Evolutionary conservation across 129 eudicot species (phyloP).

Genomic region (Dittrichia graveolens): DNA sequence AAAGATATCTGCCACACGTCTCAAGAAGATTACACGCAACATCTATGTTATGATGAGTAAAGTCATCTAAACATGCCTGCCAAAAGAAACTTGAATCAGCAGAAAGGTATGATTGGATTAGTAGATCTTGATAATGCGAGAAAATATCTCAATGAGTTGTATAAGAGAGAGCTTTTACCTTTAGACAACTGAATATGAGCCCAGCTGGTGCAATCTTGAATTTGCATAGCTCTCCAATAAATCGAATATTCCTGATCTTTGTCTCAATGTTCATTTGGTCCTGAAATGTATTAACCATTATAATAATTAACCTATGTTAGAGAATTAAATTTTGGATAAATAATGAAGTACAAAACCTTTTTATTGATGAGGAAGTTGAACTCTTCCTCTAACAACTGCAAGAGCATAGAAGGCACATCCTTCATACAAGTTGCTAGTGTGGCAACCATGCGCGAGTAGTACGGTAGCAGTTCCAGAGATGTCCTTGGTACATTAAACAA

Average conservation of each 20-base stretch:
- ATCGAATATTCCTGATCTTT: slow-evolving; percentile 88
- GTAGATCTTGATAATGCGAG: slow-evolving; percentile 3
- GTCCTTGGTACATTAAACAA: slow-evolving; percentile 95
- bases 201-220: slow-evolving; percentile 90
- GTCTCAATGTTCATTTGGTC: slow-evolving; percentile 99
- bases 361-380: slow-evolving; percentile 78
- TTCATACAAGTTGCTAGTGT: slow-evolving; percentile 94
- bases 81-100: slow-evolving; percentile 17
- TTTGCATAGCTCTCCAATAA: slow-evolving; percentile 97
- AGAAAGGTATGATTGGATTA: neutral
- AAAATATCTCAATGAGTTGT: neutral
- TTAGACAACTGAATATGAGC: slow-evolving; percentile 83
- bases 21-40: slow-evolving; percentile 99
- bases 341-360: slow-evolving; percentile 52
- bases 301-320: slow-evolving; percentile 2
- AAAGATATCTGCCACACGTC: slow-evolving; percentile 95
- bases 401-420: slow-evolving; percentile 85
- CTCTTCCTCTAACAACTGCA: slow-evolving; percentile 93
- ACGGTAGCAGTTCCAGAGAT: slow-evolving; percentile 81
- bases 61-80: slow-evolving; percentile 97
- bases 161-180: slow-evolving; percentile 49
- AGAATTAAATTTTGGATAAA: slow-evolving; percentile 3
- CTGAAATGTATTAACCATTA: slow-evolving; percentile 38
- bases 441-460: slow-evolving; percentile 97
- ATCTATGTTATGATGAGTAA: slow-evolving; percentile 92